Percentiles rank a stretch among this genome's conserved stretches.
These are phyloP conservation scores for Lodderomyces parapsilosis DNA, from an alignment of 1,139 yeast species.

Conservation along the genomic window DNA sequence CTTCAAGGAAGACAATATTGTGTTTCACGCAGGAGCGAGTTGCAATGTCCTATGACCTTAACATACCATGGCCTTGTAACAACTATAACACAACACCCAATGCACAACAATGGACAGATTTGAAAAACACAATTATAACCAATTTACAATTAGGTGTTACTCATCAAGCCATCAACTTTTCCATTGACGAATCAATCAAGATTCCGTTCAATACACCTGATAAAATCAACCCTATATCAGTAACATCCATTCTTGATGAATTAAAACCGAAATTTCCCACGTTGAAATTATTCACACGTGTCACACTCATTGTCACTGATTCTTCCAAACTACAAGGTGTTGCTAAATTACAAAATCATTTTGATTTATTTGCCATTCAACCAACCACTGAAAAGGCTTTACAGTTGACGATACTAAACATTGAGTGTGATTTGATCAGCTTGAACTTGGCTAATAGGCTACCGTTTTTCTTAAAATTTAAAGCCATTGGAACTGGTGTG, in stretches of 20 bases:
- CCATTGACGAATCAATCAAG: slow-evolving; percentile 53
- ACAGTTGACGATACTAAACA: slow-evolving; percentile 65
- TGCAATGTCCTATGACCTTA: slow-evolving; percentile 58
- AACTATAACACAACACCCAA: slow-evolving; percentile 44
- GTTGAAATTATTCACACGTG: slow-evolving; percentile 60
- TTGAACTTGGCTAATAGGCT: slow-evolving; percentile 64
- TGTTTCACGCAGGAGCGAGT: no score
- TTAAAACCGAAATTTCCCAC: slow-evolving; percentile 36
- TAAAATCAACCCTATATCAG: slow-evolving; percentile 40
- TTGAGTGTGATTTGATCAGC: slow-evolving; percentile 74
- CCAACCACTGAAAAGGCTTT: slow-evolving; percentile 81
- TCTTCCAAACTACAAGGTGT: slow-evolving; percentile 75
- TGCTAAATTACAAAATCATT: slow-evolving; percentile 57
- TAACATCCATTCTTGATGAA: slow-evolving; percentile 20
- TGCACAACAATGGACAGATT: slow-evolving; percentile 35
- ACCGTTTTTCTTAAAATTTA: slow-evolving; percentile 80
- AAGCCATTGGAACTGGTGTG: slow-evolving; percentile 78
- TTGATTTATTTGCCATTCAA: slow-evolving; percentile 78
- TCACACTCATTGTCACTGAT: slow-evolving; percentile 75
- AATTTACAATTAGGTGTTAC: slow-evolving; percentile 65
- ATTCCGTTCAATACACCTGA: slow-evolving; percentile 46
- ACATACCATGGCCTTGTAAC: slow-evolving; percentile 76
- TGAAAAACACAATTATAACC: slow-evolving; percentile 55
- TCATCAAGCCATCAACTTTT: slow-evolving; percentile 71
- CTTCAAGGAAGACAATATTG: no score